Evolutionary conservation across 2,329 filamentous ascomycete genomes (phyloP).

Genomic region (Lasiodiplodia sp.): DNA sequence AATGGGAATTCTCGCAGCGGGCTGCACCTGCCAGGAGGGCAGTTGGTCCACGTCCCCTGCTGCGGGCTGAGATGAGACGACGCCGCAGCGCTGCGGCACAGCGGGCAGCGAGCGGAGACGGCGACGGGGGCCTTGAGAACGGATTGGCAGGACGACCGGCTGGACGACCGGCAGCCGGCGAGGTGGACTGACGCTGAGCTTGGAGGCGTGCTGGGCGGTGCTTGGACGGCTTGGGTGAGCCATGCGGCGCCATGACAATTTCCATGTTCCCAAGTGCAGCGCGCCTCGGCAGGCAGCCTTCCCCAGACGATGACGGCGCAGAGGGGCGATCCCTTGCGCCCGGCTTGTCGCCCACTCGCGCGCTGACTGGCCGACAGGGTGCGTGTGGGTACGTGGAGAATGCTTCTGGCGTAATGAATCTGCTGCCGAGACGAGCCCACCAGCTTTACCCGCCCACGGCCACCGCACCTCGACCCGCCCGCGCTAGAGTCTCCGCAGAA

Average conservation of each 20-base stretch:
- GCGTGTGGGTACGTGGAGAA: slow-evolving; percentile 18
- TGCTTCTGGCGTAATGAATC: slow-evolving; percentile 20
- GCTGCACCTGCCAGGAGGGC: slow-evolving; percentile 8
- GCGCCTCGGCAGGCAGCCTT: slow-evolving; percentile 24
- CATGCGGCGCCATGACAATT: slow-evolving; percentile 17
- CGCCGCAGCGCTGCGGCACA: slow-evolving; percentile 12
- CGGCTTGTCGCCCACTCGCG: slow-evolving; percentile 5
- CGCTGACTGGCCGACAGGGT: slow-evolving; percentile 19
- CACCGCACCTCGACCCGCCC: slow-evolving; percentile 14
- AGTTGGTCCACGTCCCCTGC: slow-evolving; percentile 2
- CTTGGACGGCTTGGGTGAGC: slow-evolving; percentile 13
- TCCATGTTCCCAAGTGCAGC: neutral
- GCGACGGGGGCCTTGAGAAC: slow-evolving; percentile 2
- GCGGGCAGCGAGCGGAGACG: slow-evolving; percentile 4
- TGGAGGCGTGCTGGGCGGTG: slow-evolving; percentile 18
- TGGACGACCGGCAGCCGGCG: slow-evolving; percentile 5
- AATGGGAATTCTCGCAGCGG: slow-evolving; percentile 23
- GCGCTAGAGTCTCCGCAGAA: slow-evolving; percentile 24
- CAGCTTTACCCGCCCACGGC: slow-evolving; percentile 15
- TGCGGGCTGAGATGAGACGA: slow-evolving; percentile 22
- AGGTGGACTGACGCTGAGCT: slow-evolving; percentile 22
- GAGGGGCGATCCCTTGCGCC: slow-evolving; percentile 29
- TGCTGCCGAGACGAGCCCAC: slow-evolving; percentile 17
- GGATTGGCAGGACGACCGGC: slow-evolving; percentile 9
- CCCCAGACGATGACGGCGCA: slow-evolving; percentile 29